Evolutionary conservation across 768 basidiomycete genomes (phyloP), one percentile per base, ranked within the genome.

Genomic region (Termitomyces sp.): DNA sequence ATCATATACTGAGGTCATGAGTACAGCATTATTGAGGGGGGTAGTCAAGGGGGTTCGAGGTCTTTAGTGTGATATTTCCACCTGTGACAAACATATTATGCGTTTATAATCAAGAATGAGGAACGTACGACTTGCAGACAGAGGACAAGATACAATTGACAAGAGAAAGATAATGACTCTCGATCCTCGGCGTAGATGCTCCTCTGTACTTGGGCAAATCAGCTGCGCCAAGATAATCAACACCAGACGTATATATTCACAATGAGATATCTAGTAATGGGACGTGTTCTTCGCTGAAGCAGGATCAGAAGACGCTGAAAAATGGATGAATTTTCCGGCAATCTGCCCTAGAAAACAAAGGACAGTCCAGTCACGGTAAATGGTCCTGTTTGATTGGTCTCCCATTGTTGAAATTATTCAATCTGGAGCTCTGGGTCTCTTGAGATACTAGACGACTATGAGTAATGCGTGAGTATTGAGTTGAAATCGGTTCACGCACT

Each of bases 1-100:
- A 58, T 73, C 73, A 51, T 67, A 59, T 31, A 61, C 65, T 1
- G 64, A 58, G 20, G 45, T 62, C 43, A 79, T 73, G n/a, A 59
- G 45, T 15, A 47, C 60, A 1, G 80, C 79, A 65, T 83, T 75
- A 68, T 84, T 67, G 10, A 70, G 54, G 20, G 2, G 82, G 81
- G 29, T 69, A 43, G 48, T 70, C 72, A 67, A 81, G 81, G 25
- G 78, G 70, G 61, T 74, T 67, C 17, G 71, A 74, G 11, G 78
- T 77, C 45, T 69, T 76, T 64, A 81, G 53, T 3, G 67, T 65
- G 17, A 72, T 31, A 11, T 56, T 60, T 10, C 71, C 71, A 45
- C 70, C 70, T 70, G 32, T 43, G 34, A 57, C 17, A 14, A 3
- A 20, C 20, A 20, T 20, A 20, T 20, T 20, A 20, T 20, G 20